Conservation (phyloP, 352 stramenopile genomes). For the Pythium aristosporum region DNA sequence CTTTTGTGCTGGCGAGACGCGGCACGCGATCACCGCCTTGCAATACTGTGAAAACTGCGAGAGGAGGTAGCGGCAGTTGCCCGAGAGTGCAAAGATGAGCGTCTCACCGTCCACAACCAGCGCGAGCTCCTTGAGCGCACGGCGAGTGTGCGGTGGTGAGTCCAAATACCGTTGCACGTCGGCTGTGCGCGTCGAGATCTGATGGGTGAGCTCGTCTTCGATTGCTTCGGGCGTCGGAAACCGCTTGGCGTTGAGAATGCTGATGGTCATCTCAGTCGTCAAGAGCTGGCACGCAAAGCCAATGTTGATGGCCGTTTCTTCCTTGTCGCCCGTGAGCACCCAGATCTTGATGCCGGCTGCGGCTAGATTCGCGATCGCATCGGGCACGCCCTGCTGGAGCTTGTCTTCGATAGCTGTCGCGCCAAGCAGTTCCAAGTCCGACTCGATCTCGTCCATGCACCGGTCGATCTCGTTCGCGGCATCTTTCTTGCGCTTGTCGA, state of each 20-base stretch:
- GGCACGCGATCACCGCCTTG: slow-evolving; percentile 87
- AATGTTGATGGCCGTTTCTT: slow-evolving; percentile 91
- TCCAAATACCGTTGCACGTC: slow-evolving; percentile 55
- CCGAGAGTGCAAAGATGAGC: slow-evolving; percentile 52
- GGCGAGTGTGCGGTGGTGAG: slow-evolving; percentile 37
- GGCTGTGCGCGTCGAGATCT: slow-evolving; percentile 41
- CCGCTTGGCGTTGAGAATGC: slow-evolving; percentile 74
- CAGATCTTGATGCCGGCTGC: slow-evolving; percentile 84
- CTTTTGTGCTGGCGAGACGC: slow-evolving; percentile 94
- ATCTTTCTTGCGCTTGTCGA: slow-evolving; percentile 63
- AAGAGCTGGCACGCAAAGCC: slow-evolving; percentile 81
- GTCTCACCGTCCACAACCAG: slow-evolving; percentile 84
- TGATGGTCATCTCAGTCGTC: slow-evolving; percentile 93
- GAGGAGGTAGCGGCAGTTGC: slow-evolving; percentile 41
- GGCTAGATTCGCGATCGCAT: slow-evolving; percentile 71
- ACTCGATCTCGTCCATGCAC: slow-evolving; percentile 79
- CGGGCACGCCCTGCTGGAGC: slow-evolving; percentile 78
- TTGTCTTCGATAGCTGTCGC: slow-evolving; percentile 87
- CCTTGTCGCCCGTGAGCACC: slow-evolving; percentile 89
- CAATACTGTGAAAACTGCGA: slow-evolving; percentile 77
- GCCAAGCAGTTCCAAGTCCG: slow-evolving; percentile 69
- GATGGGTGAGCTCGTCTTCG: slow-evolving; percentile 43
- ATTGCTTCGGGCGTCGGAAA: slow-evolving; percentile 48
- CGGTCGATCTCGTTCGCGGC: slow-evolving; percentile 62
- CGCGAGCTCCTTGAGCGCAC: slow-evolving; percentile 54